phyloP scores from a whole-genome alignment of 2,329 filamentous ascomycete species.

The Penicillium sp. region DNA sequence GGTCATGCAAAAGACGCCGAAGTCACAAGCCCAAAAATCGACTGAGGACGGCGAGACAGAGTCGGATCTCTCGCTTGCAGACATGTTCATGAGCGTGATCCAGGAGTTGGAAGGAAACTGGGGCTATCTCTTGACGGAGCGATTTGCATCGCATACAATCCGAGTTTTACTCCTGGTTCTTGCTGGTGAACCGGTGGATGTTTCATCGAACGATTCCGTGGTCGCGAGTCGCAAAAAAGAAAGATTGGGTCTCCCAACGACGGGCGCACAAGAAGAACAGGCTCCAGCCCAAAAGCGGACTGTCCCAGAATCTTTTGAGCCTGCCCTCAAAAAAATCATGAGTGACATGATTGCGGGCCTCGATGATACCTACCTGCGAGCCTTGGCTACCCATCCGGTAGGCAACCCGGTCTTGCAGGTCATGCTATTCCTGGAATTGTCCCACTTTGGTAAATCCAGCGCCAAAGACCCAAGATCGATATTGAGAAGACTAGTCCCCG shows the following conservation, averaged over 20 bases:
- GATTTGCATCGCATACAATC: conserved; percentile 86
- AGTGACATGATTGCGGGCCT: conserved; percentile 69
- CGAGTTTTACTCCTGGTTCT: conserved; percentile 82
- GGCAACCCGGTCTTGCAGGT: conserved; percentile 93
- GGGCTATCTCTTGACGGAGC: conserved; percentile 78
- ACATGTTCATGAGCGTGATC: conserved; percentile 75
- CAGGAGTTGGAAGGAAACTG: conserved; percentile 86
- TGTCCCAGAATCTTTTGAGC: conserved; percentile 75
- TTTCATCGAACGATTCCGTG: conserved; percentile 66
- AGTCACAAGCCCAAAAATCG: conserved; percentile 45
- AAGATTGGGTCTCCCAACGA: conserved; percentile 62
- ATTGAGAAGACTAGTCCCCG: conserved; percentile 74
- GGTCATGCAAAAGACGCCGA: conserved; percentile 68
- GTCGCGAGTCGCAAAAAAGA: conserved; percentile 93
- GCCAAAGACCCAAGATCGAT: conserved; percentile 66
- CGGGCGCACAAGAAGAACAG: conserved; percentile 51
- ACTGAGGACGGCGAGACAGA: conserved; percentile 46
- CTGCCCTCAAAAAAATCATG: conserved; percentile 78
- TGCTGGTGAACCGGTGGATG: conserved; percentile 75
- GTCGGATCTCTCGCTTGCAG: conserved; percentile 69
- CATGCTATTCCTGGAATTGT: conserved; percentile 80
- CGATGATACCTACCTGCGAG: conserved; percentile 74
- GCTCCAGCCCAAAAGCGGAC: conserved; percentile 48
- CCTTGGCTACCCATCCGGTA: conserved; percentile 82
- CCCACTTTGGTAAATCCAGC: conserved; percentile 65